Base-by-base conservation (phyloP, 2,329 filamentous ascomycete genomes). In the Ascochyta viciae-villosae region DNA sequence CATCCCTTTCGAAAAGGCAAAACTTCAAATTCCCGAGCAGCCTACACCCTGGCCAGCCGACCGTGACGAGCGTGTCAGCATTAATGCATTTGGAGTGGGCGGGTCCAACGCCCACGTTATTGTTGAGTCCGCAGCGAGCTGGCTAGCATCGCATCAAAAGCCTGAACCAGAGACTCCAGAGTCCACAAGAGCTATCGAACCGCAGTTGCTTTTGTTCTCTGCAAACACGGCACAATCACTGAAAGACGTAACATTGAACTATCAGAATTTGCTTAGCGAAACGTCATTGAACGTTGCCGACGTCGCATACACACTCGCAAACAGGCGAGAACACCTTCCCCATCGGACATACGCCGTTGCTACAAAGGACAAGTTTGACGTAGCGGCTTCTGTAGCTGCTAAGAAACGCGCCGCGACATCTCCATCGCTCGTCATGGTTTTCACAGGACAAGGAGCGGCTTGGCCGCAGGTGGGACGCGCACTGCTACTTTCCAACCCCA, bases 391-490 rank as follows among this genome's bases (percentile, higher is more conserved):
- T 38, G 19, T 19, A 19, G 19, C 19, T 19, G 19, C 19, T 19
- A 19, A 19, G 19, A 19, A 3, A 19, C 19, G 19, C 19, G 19
- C 2, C 19, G 19, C 19, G 19, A 19, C 29, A 33, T 9, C n/a
- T 57, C 23, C 47, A 33, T 33, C 29, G 8, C 29, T 33, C 8
- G 29, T 33, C 29, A 31, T 49, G 16, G 22, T 76, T n/a, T 76
- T 75, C 57, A 75, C 72, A 3, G 73, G 73, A 2, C 74, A 76
- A 57, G 73, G 73, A 15, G 71, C 71, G 1, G 72, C 75, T 46
- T 74, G 63, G 61, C 40, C 19, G 10, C 29, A 6, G 4, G 39
- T 48, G 45, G 45, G 45, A 7, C 10, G 26, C n/a, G 29, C 46
- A 34, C 22, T 46, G 4, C 10, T 45, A 6, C 23, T 8, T 33